These are phyloP conservation scores for Zymoseptoria tritici DNA, from an alignment of 2,329 filamentous ascomycete genomes.

Conservation along the genomic window DNA sequence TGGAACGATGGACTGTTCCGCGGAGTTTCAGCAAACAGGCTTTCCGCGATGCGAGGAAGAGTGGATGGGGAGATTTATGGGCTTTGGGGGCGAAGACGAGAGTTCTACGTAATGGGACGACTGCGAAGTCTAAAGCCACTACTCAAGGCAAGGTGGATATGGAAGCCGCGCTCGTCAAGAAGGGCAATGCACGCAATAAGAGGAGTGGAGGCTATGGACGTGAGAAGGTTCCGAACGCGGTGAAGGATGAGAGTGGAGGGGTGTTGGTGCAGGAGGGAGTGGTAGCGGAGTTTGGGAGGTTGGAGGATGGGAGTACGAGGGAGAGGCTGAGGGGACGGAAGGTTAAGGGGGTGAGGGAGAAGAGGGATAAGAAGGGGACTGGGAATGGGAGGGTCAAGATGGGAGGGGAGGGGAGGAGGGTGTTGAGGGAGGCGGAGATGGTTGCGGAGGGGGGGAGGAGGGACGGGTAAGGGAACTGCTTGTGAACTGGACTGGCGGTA, in stretches of 20 bases:
- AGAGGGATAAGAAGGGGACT: constrained; percentile 31
- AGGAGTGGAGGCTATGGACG: not conserved
- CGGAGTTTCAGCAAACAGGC: constrained; percentile 71
- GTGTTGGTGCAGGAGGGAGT: constrained; percentile 6
- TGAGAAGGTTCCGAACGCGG: constrained; percentile 3
- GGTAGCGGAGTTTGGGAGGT: constrained; percentile 18
- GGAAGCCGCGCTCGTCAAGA: constrained; percentile 12
- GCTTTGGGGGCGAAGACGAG: constrained; percentile 88
- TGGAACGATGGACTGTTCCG: constrained; percentile 92
- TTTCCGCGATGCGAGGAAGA: constrained; percentile 88
- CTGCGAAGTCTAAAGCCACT: constrained; percentile 9
- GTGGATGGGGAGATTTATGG: constrained; percentile 90
- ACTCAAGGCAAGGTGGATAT: not conserved
- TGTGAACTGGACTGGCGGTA: too few species aligned
- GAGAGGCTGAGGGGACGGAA: constrained; percentile 30
- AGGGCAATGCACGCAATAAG: constrained; percentile 3
- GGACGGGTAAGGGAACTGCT: not conserved
- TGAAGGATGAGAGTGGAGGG: constrained; percentile 17
- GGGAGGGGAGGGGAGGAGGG: not conserved
- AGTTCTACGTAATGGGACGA: constrained; percentile 42
- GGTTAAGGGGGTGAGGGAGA: constrained; percentile 29
- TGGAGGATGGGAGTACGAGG: constrained; percentile 21
- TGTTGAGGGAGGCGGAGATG: not conserved
- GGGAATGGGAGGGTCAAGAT: constrained; percentile 23
- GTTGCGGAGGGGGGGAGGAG: not conserved